Percentiles rank a stretch among this genome's conserved stretches.
phyloP scores from a whole-genome alignment of 225 moss, liverwort and hornwort species.

The Sphagnum tenellum region DNA sequence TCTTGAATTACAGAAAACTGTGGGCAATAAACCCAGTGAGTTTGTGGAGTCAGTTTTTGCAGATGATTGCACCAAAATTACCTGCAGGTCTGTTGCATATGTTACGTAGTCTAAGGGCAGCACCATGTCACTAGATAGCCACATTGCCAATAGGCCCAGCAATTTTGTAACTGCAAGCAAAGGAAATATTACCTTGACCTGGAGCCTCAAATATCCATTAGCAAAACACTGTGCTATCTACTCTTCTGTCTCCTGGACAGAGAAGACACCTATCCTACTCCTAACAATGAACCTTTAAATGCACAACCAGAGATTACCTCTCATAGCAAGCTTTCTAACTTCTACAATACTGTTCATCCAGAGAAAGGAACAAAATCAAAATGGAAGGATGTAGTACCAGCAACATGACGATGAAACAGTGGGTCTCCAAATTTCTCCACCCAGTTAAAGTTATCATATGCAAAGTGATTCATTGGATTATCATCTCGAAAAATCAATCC shows the following conservation, averaged over 20 bases:
- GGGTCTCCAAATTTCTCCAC: constrained; percentile 89
- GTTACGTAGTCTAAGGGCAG: constrained; percentile 56
- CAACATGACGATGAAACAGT: constrained; percentile 71
- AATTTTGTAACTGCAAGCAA: constrained; percentile 50
- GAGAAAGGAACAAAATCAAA: neutral
- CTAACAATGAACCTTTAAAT: too few relatives aligned
- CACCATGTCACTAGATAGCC: constrained; percentile 50
- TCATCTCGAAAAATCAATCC: constrained; percentile 18
- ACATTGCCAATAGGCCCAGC: constrained; percentile 61
- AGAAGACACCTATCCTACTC: too few relatives aligned
- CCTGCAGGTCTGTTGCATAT: constrained; percentile 37
- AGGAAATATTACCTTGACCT: too few relatives aligned
- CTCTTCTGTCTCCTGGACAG: too few relatives aligned
- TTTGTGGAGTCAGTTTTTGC: neutral
- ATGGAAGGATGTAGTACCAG: constrained; percentile 30
- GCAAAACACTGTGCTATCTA: too few relatives aligned
- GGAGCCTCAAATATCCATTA: too few relatives aligned
- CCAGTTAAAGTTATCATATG: constrained; percentile 76
- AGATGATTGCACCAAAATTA: constrained; percentile 11
- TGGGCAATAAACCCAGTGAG: constrained; percentile 15
- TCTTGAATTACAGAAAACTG: neutral
- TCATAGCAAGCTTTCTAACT: too few relatives aligned
- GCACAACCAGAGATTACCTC: too few relatives aligned
- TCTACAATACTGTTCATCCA: too few relatives aligned
- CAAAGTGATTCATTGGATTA: constrained; percentile 71